phyloP scores from a whole-genome alignment of 1,284 basidiomycete species.

The Trametes pubescens region DNA sequence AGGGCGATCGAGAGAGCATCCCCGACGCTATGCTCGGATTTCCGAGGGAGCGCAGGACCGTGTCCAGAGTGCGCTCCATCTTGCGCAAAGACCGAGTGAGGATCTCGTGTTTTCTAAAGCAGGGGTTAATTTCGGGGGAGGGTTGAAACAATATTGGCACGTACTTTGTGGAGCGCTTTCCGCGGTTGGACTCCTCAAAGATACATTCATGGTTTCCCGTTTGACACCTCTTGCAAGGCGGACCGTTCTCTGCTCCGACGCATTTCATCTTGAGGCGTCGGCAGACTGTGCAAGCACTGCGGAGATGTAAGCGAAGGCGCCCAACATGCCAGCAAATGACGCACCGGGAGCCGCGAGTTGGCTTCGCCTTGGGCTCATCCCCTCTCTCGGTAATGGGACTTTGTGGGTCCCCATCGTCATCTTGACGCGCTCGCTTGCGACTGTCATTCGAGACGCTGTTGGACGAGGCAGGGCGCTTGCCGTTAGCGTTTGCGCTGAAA shows the following conservation, averaged over 20 bases:
- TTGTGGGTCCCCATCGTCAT: slow-evolving; percentile 51
- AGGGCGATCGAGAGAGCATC: slow-evolving; percentile 83
- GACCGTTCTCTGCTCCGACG: slow-evolving; percentile 91
- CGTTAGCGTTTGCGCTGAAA: slow-evolving; percentile 60
- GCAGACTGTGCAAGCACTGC: slow-evolving; percentile 92
- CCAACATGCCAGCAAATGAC: slow-evolving; percentile 37
- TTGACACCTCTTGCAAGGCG: slow-evolving; percentile 88
- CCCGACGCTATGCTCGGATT: slow-evolving; percentile 82
- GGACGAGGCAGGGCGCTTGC: slow-evolving; percentile 70
- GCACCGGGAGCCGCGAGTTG: slow-evolving; percentile 87
- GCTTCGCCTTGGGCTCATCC: slow-evolving; percentile 78
- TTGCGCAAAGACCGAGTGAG: slow-evolving; percentile 88
- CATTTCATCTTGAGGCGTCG: slow-evolving; percentile 99
- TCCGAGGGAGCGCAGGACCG: slow-evolving; percentile 83
- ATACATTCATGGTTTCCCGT: slow-evolving; percentile 90
- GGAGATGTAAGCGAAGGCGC: slow-evolving; percentile 14
- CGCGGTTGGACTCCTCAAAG: slow-evolving; percentile 94
- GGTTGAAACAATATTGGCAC: slow-evolving; percentile 5
- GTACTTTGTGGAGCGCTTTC: slow-evolving; percentile 90
- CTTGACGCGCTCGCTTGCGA: slow-evolving; percentile 60
- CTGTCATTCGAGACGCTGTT: slow-evolving; percentile 51
- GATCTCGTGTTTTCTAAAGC: slow-evolving; percentile 84
- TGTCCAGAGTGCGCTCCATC: slow-evolving; percentile 93
- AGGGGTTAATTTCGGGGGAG: slow-evolving; percentile 42
- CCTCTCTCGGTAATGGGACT: slow-evolving; percentile 66